Evolutionary conservation across 2,329 filamentous ascomycete species (phyloP).

Genomic region (Pseudocercospora fijiensis): DNA sequence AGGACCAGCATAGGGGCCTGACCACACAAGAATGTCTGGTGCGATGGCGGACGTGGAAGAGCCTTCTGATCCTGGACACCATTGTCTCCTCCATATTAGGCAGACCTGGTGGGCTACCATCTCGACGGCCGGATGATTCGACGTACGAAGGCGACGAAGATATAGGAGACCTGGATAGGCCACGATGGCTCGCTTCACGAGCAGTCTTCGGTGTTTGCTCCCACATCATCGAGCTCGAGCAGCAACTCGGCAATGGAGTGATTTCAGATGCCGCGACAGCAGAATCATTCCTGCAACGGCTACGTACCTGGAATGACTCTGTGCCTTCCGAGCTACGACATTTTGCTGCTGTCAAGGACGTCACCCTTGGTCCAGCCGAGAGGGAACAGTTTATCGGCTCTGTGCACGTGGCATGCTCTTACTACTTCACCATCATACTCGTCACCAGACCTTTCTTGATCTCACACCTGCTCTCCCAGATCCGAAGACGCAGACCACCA

Average conservation of each 20-base stretch:
- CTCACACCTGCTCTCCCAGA: slow-evolving; percentile 47
- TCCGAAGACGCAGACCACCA: slow-evolving; percentile 16
- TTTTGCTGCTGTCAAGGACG: slow-evolving; percentile 25
- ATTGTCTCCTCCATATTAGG: slow-evolving; percentile 52
- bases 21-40: slow-evolving; percentile 18
- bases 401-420: slow-evolving; percentile 57
- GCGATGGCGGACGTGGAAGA: slow-evolving; percentile 49
- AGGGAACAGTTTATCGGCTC: slow-evolving; percentile 27
- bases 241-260: slow-evolving; percentile 24
- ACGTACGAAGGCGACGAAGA: slow-evolving; percentile 20
- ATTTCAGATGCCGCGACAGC: slow-evolving; percentile 20
- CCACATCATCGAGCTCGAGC: slow-evolving; percentile 27
- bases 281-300: slow-evolving; percentile 22
- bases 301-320: slow-evolving; percentile 27
- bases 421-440: slow-evolving; percentile 60
- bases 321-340: slow-evolving; percentile 25
- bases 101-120: slow-evolving; percentile 40
- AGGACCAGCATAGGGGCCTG: slow-evolving; percentile 25
- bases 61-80: slow-evolving; percentile 50
- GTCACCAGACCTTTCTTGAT: slow-evolving; percentile 58
- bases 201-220: slow-evolving; percentile 24
- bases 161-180: slow-evolving; percentile 15
- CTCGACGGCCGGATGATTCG: slow-evolving; percentile 21
- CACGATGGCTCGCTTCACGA: slow-evolving; percentile 20
- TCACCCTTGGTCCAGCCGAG: slow-evolving; percentile 21